Percentiles rank a stretch among this genome's conserved stretches.
phyloP scores from a whole-genome alignment of 1,284 basidiomycete genomes.

The Sparassis latifolia region DNA sequence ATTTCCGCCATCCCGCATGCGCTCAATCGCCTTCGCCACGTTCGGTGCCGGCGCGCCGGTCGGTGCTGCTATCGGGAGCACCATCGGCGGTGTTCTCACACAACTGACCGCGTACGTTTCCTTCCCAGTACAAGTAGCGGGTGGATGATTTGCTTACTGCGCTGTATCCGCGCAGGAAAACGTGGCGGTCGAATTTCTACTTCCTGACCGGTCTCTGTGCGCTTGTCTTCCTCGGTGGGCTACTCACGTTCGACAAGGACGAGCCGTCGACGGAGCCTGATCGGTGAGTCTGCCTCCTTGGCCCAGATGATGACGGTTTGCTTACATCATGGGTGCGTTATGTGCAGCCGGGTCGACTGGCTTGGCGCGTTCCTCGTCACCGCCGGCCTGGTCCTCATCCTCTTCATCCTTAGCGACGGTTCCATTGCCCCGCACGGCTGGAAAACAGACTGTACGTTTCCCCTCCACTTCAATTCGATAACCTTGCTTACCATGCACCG shows the following conservation, averaged over 20 bases:
- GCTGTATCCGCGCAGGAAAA: slow-evolving; percentile 18
- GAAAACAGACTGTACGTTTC: slow-evolving; percentile 61
- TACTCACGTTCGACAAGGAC: slow-evolving; percentile 40
- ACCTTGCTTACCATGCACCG: not conserved
- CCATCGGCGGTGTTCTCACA: slow-evolving; percentile 67
- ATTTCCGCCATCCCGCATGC: slow-evolving; percentile 61
- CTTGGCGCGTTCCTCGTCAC: slow-evolving; percentile 74
- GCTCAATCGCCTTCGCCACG: slow-evolving; percentile 70
- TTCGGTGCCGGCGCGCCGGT: slow-evolving; percentile 79
- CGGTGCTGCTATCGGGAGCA: slow-evolving; percentile 63
- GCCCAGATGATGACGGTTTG: too few species aligned
- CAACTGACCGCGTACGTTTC: slow-evolving; percentile 46
- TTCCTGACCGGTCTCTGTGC: slow-evolving; percentile 41
- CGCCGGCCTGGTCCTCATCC: slow-evolving; percentile 67
- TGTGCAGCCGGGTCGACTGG: slow-evolving; percentile 66
- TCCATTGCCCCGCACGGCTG: slow-evolving; percentile 66
- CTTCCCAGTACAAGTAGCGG: not conserved
- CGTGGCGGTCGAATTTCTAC: slow-evolving; percentile 55
- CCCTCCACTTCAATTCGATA: not conserved
- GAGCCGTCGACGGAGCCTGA: slow-evolving; percentile 40
- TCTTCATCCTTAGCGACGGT: slow-evolving; percentile 77
- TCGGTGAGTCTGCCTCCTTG: slow-evolving; percentile 5
- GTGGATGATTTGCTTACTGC: too few species aligned
- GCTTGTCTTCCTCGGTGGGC: slow-evolving; percentile 32
- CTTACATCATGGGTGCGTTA: not conserved